phyloP scores from a whole-genome alignment of 2,329 filamentous ascomycete genomes.

The Fusarium coffeatum region DNA sequence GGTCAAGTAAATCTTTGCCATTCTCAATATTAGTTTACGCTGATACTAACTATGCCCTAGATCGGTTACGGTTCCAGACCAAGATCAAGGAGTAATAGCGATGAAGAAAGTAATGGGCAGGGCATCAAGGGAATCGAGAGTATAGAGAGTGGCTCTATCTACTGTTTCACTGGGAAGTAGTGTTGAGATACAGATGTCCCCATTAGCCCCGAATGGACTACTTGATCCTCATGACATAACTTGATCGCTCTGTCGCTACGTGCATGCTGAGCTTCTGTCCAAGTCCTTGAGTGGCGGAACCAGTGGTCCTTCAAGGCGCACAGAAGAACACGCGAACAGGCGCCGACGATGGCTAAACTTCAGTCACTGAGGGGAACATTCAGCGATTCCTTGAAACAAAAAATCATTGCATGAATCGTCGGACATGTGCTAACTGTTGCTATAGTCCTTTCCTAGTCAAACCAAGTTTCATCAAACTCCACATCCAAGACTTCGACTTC shows the following conservation, averaged over 20 bases:
- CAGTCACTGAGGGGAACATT: neutral
- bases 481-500: constrained; percentile 22
- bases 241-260: accelerated
- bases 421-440: neutral
- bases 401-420: neutral
- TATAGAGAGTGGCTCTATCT: neutral
- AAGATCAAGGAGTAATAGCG: neutral
- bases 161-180: neutral
- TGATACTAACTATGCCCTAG: neutral
- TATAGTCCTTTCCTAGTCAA: constrained; percentile 15
- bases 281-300: neutral
- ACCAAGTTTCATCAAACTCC: constrained; percentile 21
- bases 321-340: neutral
- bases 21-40: accelerated
- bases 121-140: neutral
- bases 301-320: neutral
- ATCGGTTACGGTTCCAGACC: neutral
- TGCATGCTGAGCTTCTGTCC: neutral
- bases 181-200: neutral
- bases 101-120: neutral
- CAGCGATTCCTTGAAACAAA: accelerated
- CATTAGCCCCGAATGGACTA: neutral
- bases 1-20: neutral
- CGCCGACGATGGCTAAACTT: neutral
- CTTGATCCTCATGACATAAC: neutral